Evolutionary conservation across 192 early-diverging fungal genomes (phyloP), one percentile per base, ranked within the genome.

Genomic region (Coemansia sp.): DNA sequence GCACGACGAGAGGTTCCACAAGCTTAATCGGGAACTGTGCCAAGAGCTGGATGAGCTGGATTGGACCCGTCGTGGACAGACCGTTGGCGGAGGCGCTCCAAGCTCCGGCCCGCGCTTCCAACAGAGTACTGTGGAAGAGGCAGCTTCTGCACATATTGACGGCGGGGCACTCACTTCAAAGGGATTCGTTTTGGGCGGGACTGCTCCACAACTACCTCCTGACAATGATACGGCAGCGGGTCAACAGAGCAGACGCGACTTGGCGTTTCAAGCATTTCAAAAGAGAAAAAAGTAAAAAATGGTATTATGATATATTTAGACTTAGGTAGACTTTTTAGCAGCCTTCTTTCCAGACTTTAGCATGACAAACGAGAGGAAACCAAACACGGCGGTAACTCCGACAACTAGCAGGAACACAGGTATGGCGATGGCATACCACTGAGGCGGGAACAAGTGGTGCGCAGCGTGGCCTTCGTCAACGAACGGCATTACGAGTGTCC

Each of bases 401-500:
- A 90, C 80, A 22, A 94, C 87, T 12, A 98, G 78, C 53, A 96
- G 74, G 18, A 92, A 84, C 32, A 94, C 89, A 5, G 96, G 95
- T 32, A 93, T 84, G 34, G 89, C 89, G 65, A 98, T 92, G n/a
- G 95, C 93, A 74, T 90, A 94, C 77, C 89, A 88, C 49, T 87
- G 84, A 27, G 89, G 87, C 45, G 90, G 93, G 72, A 98, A 98
- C 62, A 88, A 92, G 29, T 67, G 70, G 49, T 91, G 89, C 27
- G 92, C 68, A 6, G 89, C 86, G 78, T 94, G 88, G 40, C 84
- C 84, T 65, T 85, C 85, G 70, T 92, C 92, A 10, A 95, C 89
- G 62, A 96, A 94, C 29, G 94, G 94, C 41, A 97, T 88, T 22
- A 96, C 80, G 35, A 97, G 84, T 1, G 91, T 90, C 95, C 95